Base-by-base conservation (phyloP, 352 stramenopile genomes). In the Phytopythium boreale region DNA sequence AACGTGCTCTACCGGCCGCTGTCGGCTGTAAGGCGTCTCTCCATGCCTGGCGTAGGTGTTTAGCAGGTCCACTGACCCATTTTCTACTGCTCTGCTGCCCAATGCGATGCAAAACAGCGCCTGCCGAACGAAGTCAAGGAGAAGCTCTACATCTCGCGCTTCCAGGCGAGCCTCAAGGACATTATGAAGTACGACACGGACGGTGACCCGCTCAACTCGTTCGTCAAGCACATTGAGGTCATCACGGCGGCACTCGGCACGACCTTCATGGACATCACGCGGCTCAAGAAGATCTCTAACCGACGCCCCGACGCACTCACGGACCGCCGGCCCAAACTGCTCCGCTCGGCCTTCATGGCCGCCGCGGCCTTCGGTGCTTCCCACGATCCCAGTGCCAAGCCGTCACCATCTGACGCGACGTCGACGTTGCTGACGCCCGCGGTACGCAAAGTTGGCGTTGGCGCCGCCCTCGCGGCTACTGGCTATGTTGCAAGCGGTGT, bases 171-270 rank as follows among this genome's bases (percentile, higher is more conserved):
- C 50, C 64, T 91, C 19, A 89, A 89, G 49, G 70, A 87, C 20
- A 91, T 91, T n/a, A 81, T 88, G 64, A 89, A 88, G 67, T 88
- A 87, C 73, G 87, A 88, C 63, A 91, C 75, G 19, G 82, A 91
- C 39, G 80, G 80, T 5, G 82, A 91, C 52, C 75, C 80, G 34
- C 67, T 91, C 50, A 91, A 88, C 60, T 50, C 73, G 22, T 91
- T 91, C 56, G 70, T 74, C 3, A 89, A 87, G 66, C 82, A 91
- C 39, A 78, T 88, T 12, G 80, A 91, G 53, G 80, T 91, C 44
- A 89, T 89, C 61, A 91, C 80, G 0, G 80, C 79, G 31, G 73
- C 78, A 11, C 68, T 91, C 31, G 82, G 77, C 14, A 70, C 72
- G 5, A 85, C 76, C 24, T 82, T 89, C 31, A 61, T 77, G 36